Conservation (phyloP, 2,329 filamentous ascomycete species). For the Penicillium sp. region DNA sequence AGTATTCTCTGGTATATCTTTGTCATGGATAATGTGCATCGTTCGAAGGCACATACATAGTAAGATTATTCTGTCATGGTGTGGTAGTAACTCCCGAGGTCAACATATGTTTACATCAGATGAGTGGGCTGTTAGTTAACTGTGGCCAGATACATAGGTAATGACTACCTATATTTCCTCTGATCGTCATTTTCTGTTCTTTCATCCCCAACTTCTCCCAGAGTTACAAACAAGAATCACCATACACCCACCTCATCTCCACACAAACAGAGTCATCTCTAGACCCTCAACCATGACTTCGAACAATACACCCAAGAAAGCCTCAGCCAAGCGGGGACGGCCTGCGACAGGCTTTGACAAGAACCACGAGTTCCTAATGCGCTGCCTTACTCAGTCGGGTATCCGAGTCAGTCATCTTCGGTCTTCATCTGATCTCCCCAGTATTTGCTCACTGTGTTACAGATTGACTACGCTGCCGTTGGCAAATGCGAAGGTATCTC, state of each 20-base stretch:
- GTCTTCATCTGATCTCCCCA: no score
- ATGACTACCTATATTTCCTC: not conserved
- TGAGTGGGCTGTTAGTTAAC: not conserved
- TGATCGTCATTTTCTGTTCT: not conserved
- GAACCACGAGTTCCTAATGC: not conserved
- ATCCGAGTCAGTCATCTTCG: not conserved
- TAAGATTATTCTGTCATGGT: no score
- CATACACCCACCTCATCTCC: not conserved
- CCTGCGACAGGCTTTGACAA: not conserved
- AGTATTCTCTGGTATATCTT: no score
- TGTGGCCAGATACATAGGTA: no score
- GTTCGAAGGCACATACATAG: no score
- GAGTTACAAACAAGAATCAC: not conserved
- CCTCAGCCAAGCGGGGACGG: not conserved
- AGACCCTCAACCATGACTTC: not conserved
- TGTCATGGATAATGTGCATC: no score
- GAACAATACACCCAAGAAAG: not conserved
- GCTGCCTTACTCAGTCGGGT: not conserved
- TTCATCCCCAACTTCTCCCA: not conserved
- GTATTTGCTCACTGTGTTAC: not conserved
- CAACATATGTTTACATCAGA: not conserved
- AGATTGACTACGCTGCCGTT: not conserved
- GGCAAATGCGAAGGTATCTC: not conserved
- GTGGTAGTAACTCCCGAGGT: no score
- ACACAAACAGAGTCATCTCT: not conserved